Percentiles rank a stretch among this genome's conserved stretches.
phyloP scores from a whole-genome alignment of 345 rosid genomes.

The Turritis glabra region DNA sequence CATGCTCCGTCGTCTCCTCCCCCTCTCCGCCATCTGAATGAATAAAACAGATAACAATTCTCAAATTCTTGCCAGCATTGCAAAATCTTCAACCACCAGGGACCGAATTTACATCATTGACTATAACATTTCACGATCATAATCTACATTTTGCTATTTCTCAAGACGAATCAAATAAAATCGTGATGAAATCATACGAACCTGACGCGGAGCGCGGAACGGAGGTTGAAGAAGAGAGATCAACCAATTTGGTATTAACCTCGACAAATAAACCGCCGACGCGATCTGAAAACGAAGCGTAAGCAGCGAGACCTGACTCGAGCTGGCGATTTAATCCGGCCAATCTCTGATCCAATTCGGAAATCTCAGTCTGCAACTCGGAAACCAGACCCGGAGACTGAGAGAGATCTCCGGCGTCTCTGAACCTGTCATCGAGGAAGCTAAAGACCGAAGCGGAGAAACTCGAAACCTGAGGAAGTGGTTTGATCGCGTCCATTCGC shows the following conservation, averaged over 20 bases:
- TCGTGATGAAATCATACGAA: constrained; percentile 17
- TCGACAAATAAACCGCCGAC: constrained; percentile 41
- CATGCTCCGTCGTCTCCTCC: constrained; percentile 36
- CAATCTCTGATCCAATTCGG: constrained; percentile 57
- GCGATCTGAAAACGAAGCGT: constrained; percentile 71
- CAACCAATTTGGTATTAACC: constrained; percentile 49
- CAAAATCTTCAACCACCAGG: not conserved
- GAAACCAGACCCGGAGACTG: constrained; percentile 51
- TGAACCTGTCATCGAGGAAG: constrained; percentile 61
- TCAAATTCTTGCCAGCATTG: not conserved
- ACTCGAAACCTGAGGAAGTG: constrained; percentile 50
- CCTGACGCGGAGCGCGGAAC: constrained; percentile 49
- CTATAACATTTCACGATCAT: not conserved
- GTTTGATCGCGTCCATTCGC: constrained; percentile 50
- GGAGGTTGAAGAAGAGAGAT: constrained; percentile 53
- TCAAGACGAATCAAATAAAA: not conserved
- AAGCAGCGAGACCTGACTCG: constrained; percentile 50
- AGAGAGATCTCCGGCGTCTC: constrained; percentile 44
- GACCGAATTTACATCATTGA: not conserved
- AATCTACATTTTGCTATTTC: not conserved
- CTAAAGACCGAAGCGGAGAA: constrained; percentile 51
- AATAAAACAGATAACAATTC: not conserved
- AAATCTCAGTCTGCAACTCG: constrained; percentile 60
- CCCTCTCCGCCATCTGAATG: constrained; percentile 47
- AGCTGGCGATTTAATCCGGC: constrained; percentile 57